Percentiles rank a stretch among this genome's conserved stretches.
Conservation (phyloP, 2,329 filamentous ascomycete species). For the Torrubiella hemipterigena region DNA sequence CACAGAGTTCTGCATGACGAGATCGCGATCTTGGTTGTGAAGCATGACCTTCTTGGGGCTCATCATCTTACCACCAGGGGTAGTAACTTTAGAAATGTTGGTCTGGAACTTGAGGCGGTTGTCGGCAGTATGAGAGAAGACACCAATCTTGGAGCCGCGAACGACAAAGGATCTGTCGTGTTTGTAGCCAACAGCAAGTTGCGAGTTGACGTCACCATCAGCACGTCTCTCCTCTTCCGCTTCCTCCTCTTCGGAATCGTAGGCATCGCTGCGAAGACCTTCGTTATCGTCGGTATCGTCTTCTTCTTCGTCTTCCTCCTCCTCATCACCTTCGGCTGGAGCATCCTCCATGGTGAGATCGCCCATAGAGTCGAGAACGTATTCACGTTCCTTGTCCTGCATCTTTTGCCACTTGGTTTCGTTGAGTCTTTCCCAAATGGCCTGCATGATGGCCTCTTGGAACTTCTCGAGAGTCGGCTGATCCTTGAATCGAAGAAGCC, state of each 20-base stretch:
- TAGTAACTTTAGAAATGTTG: constrained; percentile 92
- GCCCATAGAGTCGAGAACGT: constrained; percentile 89
- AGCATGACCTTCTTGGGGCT: constrained; percentile 96
- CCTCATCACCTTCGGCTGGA: constrained; percentile 27
- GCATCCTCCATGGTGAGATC: constrained; percentile 86
- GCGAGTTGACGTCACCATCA: constrained; percentile 76
- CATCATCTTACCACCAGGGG: constrained; percentile 75
- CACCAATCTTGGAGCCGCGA: constrained; percentile 92
- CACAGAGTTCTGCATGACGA: constrained; percentile 73
- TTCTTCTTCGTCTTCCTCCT: constrained; percentile 40
- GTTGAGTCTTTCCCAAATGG: constrained; percentile 92
- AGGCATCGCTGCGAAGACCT: constrained; percentile 56
- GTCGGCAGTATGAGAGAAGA: constrained; percentile 91
- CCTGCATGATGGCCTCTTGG: constrained; percentile 89
- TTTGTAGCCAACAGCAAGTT: constrained; percentile 92
- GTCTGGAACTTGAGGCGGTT: constrained; percentile 93
- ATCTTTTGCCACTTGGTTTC: constrained; percentile 88
- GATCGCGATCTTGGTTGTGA: constrained; percentile 77
- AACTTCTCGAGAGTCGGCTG: constrained; percentile 71
- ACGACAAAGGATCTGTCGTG: constrained; percentile 96
- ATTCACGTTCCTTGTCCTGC: constrained; percentile 86
- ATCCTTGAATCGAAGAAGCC: constrained; percentile 86
- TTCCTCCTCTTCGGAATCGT: constrained; percentile 61
- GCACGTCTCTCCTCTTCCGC: constrained; percentile 58
- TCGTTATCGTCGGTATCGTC: constrained; percentile 53